Base-by-base conservation (phyloP, 2,329 filamentous ascomycete species). In the Dryadomyces quercivorus region DNA sequence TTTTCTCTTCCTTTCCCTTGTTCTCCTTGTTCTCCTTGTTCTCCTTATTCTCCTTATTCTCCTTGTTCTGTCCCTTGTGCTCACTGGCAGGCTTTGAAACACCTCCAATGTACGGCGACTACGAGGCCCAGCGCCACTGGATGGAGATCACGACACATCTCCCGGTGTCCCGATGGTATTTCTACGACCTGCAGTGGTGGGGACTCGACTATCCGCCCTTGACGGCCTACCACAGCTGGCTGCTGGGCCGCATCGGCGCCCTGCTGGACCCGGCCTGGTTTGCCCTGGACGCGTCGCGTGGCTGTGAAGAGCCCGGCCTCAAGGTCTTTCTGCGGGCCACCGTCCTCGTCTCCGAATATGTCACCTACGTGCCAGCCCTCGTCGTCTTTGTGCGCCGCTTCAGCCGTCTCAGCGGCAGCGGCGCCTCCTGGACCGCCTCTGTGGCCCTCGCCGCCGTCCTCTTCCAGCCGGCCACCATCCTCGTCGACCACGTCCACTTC, bases 51-150 rank as follows among this genome's bases (percentile, higher is more conserved):
- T 26, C 31, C 48, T 13, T 15, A 6, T 8, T 13, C 40, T 42
- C 40, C 16, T 42, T 13, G 16, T 13, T 42, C 8, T 9, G 7
- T 36, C 1, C 15, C n/a, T n/a, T n/a, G n/a, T 40, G 21, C 12
- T 34, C 20, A 9, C 8, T 15, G n/a, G n/a, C 55, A 90, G 87
- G 92, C 55, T 87, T 85, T 64, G 75, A 85, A 56, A 81, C 80
- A 57, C 91, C 91, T 40, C 93, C 93, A 6, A 90, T 96, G 82
- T 87, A 91, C 65, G 93, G 93, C 60, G 93, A 98, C 69, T 98
- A 95, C 70, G 93, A 98, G 73, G 93, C 94, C 3, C 93, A 98
- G 69, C 76, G 93, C 62, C 93, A 98, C 69, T 98, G 93, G 93
- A 95, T 98, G 91, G 93, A 98, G 66, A 76, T 98, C 60, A 96